Evolutionary conservation across 257 asterid genomes (phyloP).

Genomic region (Primulina tabacum): DNA sequence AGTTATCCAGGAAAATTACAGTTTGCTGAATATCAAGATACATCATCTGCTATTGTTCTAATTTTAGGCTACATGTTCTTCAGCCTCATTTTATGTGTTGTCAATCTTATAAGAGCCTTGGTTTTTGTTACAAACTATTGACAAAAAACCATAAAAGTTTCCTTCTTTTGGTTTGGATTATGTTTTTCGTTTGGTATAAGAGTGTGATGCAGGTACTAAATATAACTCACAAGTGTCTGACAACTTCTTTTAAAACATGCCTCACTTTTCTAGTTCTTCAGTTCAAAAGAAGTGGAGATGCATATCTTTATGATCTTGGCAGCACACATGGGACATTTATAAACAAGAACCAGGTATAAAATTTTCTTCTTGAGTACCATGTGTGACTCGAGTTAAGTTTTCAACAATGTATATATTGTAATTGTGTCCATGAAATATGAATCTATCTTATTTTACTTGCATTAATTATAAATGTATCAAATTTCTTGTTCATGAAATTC

Average conservation of each 20-base stretch:
- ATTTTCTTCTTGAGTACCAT: background rate
- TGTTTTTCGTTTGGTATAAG: slow-evolving; percentile 10
- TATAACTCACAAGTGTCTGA: background rate
- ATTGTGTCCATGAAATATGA: too few species aligned
- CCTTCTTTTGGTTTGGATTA: slow-evolving; percentile 1
- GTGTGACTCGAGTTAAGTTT: too few species aligned
- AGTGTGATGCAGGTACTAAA: slow-evolving; percentile 18
- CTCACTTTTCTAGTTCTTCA: slow-evolving; percentile 68
- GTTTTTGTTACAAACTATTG: slow-evolving; percentile 8
- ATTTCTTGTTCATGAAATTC: background rate
- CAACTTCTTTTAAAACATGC: slow-evolving; percentile 20
- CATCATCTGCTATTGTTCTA: slow-evolving; percentile 1
- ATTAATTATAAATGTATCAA: too few species aligned
- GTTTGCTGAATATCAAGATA: background rate
- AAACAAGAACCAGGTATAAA: slow-evolving; percentile 79
- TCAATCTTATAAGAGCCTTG: background rate
- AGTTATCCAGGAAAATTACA: background rate
- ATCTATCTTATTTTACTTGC: too few species aligned
- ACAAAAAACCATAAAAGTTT: background rate
- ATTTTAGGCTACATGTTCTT: background rate
- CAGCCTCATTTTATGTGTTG: background rate
- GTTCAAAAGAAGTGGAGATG: slow-evolving; percentile 70
- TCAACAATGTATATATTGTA: too few species aligned
- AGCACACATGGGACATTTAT: slow-evolving; percentile 93
- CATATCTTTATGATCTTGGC: slow-evolving; percentile 82